Percentiles rank a stretch among this genome's conserved stretches.
Conservation (phyloP, 441 rosid genomes). For the Corymbia citriodora region DNA sequence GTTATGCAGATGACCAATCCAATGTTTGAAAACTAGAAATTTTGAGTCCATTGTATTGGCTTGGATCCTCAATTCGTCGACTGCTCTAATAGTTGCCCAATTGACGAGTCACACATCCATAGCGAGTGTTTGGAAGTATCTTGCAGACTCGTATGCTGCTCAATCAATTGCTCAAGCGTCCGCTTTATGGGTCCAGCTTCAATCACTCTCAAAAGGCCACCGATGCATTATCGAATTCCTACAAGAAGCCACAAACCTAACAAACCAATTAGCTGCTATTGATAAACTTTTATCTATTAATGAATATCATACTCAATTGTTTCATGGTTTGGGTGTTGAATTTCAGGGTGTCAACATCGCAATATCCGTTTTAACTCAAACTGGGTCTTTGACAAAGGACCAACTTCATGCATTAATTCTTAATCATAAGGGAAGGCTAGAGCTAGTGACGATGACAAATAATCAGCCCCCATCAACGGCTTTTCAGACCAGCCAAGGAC, state of each 20-base stretch:
- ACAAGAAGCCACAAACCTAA: neutral
- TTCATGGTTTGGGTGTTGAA: neutral
- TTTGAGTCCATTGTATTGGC: neutral
- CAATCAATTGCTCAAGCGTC: rapidly evolving
- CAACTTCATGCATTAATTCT: neutral
- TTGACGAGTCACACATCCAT: neutral
- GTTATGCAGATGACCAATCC: neutral
- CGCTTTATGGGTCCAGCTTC: rapidly evolving
- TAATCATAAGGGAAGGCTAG: neutral
- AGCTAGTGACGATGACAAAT: neutral
- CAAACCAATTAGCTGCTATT: rapidly evolving
- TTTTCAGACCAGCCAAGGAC: neutral
- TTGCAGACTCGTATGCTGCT: neutral
- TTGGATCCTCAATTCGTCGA: neutral
- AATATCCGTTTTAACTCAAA: neutral
- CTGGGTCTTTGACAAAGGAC: neutral
- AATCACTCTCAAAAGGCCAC: neutral
- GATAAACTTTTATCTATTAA: neutral
- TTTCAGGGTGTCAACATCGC: neutral
- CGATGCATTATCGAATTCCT: neutral
- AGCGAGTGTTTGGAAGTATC: neutral
- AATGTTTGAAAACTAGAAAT: neutral
- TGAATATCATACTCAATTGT: neutral
- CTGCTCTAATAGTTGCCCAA: neutral
- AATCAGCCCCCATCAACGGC: rapidly evolving